Conservation (phyloP, 1,139 yeast genomes). For the Yamadazyma siamensis region DNA sequence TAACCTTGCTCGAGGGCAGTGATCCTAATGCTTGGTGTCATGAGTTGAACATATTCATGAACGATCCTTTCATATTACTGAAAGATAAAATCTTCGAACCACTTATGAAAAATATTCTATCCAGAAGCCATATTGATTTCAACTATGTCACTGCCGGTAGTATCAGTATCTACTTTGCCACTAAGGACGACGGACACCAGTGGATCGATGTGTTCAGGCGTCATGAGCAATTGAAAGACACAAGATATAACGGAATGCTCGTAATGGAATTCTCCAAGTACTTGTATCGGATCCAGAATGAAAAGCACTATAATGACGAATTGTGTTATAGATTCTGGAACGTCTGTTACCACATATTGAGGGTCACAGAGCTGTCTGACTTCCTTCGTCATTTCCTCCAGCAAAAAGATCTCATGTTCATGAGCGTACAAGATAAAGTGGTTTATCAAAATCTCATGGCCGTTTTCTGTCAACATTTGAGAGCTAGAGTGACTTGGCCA, state of each 20-base stretch:
- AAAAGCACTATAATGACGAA: conserved; percentile 39
- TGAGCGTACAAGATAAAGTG: conserved; percentile 35
- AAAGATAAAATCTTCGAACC: background rate
- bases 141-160: background rate
- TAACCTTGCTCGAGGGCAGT: background rate
- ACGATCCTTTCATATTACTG: conserved; percentile 35
- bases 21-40: too few relatives aligned
- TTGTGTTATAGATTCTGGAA: conserved; percentile 54
- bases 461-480: conserved; percentile 47
- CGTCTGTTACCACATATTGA: conserved; percentile 38
- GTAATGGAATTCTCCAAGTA: conserved; percentile 47
- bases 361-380: conserved; percentile 35
- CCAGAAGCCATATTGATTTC: background rate
- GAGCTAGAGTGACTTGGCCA: conserved; percentile 50
- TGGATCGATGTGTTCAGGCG: too few relatives aligned
- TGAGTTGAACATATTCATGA: conserved; percentile 4
- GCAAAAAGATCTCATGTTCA: conserved; percentile 43
- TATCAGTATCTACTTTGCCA: background rate
- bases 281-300: conserved; percentile 51
- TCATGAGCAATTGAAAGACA: background rate
- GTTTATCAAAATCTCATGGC: conserved; percentile 43
- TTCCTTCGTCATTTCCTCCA: conserved; percentile 36
- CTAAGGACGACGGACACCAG: background rate
- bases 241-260: conserved; percentile 1
- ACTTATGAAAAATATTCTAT: background rate